Conservation (phyloP, 140 eudicot genomes). For the Ambrosia hybrid region DNA sequence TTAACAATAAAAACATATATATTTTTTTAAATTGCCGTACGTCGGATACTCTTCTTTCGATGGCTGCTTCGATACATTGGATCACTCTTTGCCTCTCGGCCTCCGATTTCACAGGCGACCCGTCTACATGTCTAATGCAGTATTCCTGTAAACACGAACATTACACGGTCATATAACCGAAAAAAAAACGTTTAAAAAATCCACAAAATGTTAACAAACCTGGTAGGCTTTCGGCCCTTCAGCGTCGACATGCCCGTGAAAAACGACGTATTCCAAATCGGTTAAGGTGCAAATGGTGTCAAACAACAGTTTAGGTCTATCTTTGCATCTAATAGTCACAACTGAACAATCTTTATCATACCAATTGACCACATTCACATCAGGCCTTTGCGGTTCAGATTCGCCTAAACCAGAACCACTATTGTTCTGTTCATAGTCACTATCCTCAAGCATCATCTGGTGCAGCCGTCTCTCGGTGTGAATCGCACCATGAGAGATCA, state of each 20-base stretch:
- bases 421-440: conserved; percentile 60
- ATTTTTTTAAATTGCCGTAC: conserved; percentile 23
- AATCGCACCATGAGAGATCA: conserved; percentile 54
- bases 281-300: conserved; percentile 88
- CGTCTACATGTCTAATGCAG: conserved; percentile 74
- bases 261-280: conserved; percentile 89
- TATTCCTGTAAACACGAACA: conserved; percentile 54
- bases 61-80: conserved; percentile 91
- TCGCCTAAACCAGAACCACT: conserved; percentile 38
- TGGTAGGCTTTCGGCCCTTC: conserved; percentile 84
- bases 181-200: background rate
- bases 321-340: conserved; percentile 81
- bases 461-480: conserved; percentile 92
- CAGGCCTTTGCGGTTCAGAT: conserved; percentile 57
- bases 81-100: conserved; percentile 85
- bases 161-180: background rate
- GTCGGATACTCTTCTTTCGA: conserved; percentile 89
- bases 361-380: conserved; percentile 89
- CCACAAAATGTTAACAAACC: conserved; percentile 38
- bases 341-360: conserved; percentile 85
- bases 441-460: conserved; percentile 92
- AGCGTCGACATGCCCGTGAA: conserved; percentile 91
- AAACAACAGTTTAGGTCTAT: conserved; percentile 86
- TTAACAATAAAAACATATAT: background rate
- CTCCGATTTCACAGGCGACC: conserved; percentile 81